Conservation (phyloP, 768 basidiomycete genomes). For the Chalciporus sphaerocephalus region DNA sequence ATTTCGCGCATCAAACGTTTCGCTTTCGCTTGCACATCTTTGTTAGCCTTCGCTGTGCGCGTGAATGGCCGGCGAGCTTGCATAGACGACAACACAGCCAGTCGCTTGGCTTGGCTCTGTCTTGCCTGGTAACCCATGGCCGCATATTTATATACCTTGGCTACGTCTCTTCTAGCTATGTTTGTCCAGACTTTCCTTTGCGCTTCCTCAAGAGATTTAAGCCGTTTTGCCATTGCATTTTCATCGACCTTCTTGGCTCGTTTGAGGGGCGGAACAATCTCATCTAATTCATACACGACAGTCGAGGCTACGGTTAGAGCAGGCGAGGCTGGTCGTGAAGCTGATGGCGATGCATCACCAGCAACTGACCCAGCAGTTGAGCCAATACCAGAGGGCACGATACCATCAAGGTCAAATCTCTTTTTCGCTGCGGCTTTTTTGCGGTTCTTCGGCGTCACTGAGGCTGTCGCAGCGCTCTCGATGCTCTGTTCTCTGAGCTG, state of each 20-base stretch:
- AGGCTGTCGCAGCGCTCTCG: conserved; percentile 47
- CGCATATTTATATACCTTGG: conserved; percentile 83
- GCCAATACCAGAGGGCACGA: conserved; percentile 45
- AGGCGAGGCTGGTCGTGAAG: conserved; percentile 71
- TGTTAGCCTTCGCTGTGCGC: conserved; percentile 70
- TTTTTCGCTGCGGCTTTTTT: conserved; percentile 56
- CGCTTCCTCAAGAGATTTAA: conserved; percentile 74
- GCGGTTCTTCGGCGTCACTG: conserved; percentile 44
- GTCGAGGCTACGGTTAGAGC: conserved; percentile 48
- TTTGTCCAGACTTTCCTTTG: conserved; percentile 89
- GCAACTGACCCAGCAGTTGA: conserved; percentile 48
- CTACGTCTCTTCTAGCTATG: conserved; percentile 79
- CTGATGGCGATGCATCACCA: conserved; percentile 66
- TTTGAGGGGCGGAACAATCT: conserved; percentile 63
- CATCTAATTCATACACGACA: conserved; percentile 69
- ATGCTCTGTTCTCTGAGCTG: conserved; percentile 51
- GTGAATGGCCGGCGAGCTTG: conserved; percentile 75
- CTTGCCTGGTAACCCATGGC: conserved; percentile 61
- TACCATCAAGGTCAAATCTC: conserved; percentile 53
- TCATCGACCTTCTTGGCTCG: conserved; percentile 78
- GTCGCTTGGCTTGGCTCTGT: conserved; percentile 66
- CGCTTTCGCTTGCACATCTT: conserved; percentile 80
- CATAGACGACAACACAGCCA: conserved; percentile 68
- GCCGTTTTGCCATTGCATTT: conserved; percentile 63
- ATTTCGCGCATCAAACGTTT: conserved; percentile 93